Percentiles rank a stretch among this genome's conserved stretches.
phyloP scores from a whole-genome alignment of 805 yeast genomes.

The Saturnispora sekii region DNA sequence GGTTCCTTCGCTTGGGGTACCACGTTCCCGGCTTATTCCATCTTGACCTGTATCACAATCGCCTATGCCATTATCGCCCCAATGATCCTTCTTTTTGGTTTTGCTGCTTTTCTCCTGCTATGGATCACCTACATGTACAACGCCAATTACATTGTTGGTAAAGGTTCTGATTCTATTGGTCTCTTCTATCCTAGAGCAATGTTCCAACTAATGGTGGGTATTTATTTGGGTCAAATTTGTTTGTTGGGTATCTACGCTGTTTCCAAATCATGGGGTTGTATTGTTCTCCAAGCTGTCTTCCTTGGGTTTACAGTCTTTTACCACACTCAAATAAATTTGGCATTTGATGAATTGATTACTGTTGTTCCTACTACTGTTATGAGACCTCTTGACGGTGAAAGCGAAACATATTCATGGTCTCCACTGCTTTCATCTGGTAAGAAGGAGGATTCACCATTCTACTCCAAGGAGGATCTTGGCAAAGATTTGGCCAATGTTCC shows the following conservation, averaged over 20 bases:
- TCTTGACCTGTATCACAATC: slow-evolving; percentile 57
- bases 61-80: slow-evolving; percentile 75
- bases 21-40: slow-evolving; percentile 64
- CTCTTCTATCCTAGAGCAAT: slow-evolving; percentile 79
- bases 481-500: slow-evolving; percentile 32
- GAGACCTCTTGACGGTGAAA: slow-evolving; percentile 66
- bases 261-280: slow-evolving; percentile 93
- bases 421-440: slow-evolving; percentile 1
- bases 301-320: slow-evolving; percentile 56
- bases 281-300: slow-evolving; percentile 62
- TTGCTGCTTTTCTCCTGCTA: slow-evolving; percentile 57
- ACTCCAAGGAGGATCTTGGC: slow-evolving; percentile 2
- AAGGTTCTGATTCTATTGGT: slow-evolving; percentile 70
- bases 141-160: slow-evolving; percentile 58
- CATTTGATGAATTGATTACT: slow-evolving; percentile 53
- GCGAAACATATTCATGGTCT: slow-evolving; percentile 49
- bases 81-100: slow-evolving; percentile 64
- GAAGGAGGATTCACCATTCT: slow-evolving; percentile 7
- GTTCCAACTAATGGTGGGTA: slow-evolving; percentile 79
- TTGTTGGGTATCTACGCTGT: slow-evolving; percentile 79
- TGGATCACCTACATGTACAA: slow-evolving; percentile 76
- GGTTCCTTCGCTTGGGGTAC: slow-evolving; percentile 63
- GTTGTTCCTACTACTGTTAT: slow-evolving; percentile 62
- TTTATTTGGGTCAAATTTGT: slow-evolving; percentile 82
- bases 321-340: slow-evolving; percentile 53